A percentile compares a stretch with the other conserved stretches of the same genome.
These are phyloP conservation scores for Leccinum boreale DNA, from an alignment of 768 basidiomycete genomes.

Conservation along the genomic window DNA sequence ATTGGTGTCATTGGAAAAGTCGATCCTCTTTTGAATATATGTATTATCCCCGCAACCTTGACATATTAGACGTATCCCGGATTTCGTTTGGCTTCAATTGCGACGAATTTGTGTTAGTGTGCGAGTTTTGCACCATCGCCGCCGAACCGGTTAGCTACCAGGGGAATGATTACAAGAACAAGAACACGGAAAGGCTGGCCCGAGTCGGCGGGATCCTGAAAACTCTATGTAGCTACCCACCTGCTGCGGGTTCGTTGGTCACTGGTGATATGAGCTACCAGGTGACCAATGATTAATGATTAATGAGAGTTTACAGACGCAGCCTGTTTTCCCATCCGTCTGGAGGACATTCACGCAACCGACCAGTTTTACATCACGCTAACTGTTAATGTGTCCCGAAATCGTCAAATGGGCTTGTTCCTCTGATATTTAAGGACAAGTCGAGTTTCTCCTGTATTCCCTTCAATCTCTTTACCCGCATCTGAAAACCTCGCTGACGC, in stretches of 20 bases:
- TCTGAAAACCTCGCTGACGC: conserved; percentile 9
- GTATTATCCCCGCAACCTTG: conserved; percentile 2
- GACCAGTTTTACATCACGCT: conserved; percentile 34
- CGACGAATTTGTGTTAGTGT: conserved; percentile 1
- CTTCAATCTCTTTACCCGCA: background rate
- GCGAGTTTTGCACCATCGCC: conserved; percentile 3
- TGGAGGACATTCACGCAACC: conserved; percentile 22
- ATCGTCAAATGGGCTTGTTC: conserved; percentile 16
- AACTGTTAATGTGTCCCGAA: conserved; percentile 25
- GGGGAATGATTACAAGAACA: background rate
- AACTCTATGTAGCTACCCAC: conserved; percentile 24
- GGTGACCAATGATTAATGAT: conserved; percentile 3
- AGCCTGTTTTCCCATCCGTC: conserved; percentile 24
- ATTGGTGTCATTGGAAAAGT: background rate
- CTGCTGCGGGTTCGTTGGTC: conserved; percentile 11
- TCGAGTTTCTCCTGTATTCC: conserved; percentile 9
- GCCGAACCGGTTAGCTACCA: background rate
- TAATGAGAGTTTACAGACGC: conserved; percentile 8
- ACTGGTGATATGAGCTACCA: conserved; percentile 15
- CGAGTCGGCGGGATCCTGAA: conserved; percentile 21
- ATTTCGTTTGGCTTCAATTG: conserved; percentile 4
- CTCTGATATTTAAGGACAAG: conserved; percentile 31
- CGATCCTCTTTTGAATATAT: background rate
- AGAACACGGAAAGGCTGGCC: conserved; percentile 1
- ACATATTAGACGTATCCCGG: background rate